A percentile compares a stretch with the other conserved stretches of the same genome.
phyloP scores from a whole-genome alignment of 2,329 filamentous ascomycete genomes.

The Xylariaceae sp. region DNA sequence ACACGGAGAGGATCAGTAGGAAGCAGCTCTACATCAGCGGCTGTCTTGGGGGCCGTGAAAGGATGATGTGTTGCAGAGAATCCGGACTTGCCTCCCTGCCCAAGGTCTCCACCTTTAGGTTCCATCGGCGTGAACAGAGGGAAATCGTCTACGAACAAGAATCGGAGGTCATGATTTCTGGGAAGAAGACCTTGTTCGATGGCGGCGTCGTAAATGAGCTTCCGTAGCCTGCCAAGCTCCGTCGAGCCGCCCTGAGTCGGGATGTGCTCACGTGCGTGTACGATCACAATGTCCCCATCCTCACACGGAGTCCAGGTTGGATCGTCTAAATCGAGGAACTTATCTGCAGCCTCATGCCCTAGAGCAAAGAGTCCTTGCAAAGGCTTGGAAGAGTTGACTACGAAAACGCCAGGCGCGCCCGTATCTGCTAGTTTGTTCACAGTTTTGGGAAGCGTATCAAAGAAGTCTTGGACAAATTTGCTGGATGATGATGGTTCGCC shows the following conservation, averaged over 20 bases:
- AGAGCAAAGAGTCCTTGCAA: conserved; percentile 65
- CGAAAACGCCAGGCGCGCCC: conserved; percentile 75
- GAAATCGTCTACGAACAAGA: conserved; percentile 86
- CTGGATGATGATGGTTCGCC: conserved; percentile 41
- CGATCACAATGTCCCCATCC: conserved; percentile 73
- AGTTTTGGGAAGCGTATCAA: conserved; percentile 58
- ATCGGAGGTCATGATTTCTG: conserved; percentile 51
- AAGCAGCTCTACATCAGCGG: conserved; percentile 70
- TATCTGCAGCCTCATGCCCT: conserved; percentile 24
- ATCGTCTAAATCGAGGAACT: conserved; percentile 20
- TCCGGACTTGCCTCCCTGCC: conserved; percentile 76
- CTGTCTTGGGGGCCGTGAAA: conserved; percentile 80
- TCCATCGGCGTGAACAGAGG: conserved; percentile 93
- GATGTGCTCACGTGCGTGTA: conserved; percentile 70
- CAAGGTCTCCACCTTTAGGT: conserved; percentile 60
- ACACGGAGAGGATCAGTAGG: conserved; percentile 66
- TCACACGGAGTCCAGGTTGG: conserved; percentile 39
- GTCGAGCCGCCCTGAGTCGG: conserved; percentile 67
- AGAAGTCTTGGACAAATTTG: conserved; percentile 55
- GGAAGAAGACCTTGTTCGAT: conserved; percentile 58
- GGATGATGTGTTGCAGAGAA: conserved; percentile 90
- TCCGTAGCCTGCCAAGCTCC: conserved; percentile 67
- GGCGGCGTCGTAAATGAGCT: conserved; percentile 64
- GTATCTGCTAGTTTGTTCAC: conserved; percentile 63
- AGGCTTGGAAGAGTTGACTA: conserved; percentile 70